Base-by-base conservation (phyloP, 192 early-diverging fungal genomes). In the Powellomyces hirtus region DNA sequence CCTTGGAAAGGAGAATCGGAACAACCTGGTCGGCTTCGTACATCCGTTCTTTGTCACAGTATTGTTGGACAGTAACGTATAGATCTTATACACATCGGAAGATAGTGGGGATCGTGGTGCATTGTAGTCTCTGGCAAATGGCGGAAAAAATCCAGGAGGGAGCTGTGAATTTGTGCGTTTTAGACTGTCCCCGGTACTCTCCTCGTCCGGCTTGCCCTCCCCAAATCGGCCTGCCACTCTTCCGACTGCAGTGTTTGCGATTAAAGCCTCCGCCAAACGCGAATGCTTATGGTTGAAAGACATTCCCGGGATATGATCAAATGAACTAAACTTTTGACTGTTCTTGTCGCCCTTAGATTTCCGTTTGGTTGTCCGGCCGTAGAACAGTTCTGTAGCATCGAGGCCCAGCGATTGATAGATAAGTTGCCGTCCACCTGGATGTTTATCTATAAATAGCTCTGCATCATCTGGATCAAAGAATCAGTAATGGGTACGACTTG, bases 161-260 rank as follows among this genome's bases (percentile, higher is more conserved):
- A 16, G 53, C 53, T 27, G 14, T 6, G 31, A 3, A 16, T 56
- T 56, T 31, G n/a, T 49, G 2, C 46, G 46, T 24, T 49, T 24
- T 7, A 52, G 13, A 24, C 51, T 56, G 2, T 4, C 53, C 31
- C 4, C 29, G 31, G 26, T 31, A 18, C 10, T 56, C 29, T 56
- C 53, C 26, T 56, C 53, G 33, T 56, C 31, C 4, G 33, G 4
- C 24, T 6, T 56, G n/a, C n/a, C n/a, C n/a, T n/a, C n/a, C n/a
- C n/a, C n/a, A n/a, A n/a, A n/a, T n/a, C 29, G 29, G 4, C 53
- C 53, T 1, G 53, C 18, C 27, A 56, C 14, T 29, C 31, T 56
- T 30, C 76, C 76, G n/a, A 77, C 64, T 0, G 76, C 76, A 40
- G 75, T 10, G 20, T 38, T 46, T 1, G 72, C 49, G 34, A 77